Evolutionary conservation across 2,329 filamentous ascomycete genomes (phyloP).

Genomic region (Penicillium sp.): DNA sequence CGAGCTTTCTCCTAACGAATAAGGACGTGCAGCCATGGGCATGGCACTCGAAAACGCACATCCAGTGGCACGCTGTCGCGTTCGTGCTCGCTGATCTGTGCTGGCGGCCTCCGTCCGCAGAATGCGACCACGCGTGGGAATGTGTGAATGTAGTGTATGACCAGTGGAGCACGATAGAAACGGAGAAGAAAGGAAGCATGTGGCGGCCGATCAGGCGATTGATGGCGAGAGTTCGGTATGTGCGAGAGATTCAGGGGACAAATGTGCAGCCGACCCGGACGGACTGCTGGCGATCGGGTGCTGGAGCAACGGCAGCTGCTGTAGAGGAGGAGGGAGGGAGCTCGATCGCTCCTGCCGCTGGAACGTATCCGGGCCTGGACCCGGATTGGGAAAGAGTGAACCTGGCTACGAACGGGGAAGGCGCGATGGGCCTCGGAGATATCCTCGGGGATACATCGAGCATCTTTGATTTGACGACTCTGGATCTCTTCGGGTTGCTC

Average conservation of each 20-base stretch:
- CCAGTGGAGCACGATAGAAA: slow-evolving; percentile 19
- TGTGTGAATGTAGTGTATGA: slow-evolving; percentile 52
- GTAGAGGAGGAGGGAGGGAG: background rate
- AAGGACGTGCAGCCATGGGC: slow-evolving; percentile 62
- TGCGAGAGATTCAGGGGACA: slow-evolving; percentile 15
- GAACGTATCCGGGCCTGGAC: background rate
- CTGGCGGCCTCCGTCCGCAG: slow-evolving; percentile 57
- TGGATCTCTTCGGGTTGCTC: background rate
- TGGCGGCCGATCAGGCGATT: slow-evolving; percentile 19
- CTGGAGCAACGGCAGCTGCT: background rate
- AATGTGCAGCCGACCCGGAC: background rate
- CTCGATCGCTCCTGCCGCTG: background rate
- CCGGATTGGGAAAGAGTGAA: background rate
- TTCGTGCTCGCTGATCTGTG: slow-evolving; percentile 66
- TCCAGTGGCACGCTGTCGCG: slow-evolving; percentile 67
- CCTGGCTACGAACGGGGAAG: background rate
- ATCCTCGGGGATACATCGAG: background rate
- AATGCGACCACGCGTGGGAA: slow-evolving; percentile 62
- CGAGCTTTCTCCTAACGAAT: slow-evolving; percentile 66
- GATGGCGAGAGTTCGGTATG: slow-evolving; percentile 21
- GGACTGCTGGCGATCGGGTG: background rate
- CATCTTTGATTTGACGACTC: background rate
- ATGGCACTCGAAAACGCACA: slow-evolving; percentile 66
- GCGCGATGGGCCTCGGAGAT: background rate
- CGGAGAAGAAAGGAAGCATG: slow-evolving; percentile 10